phyloP scores from a whole-genome alignment of 768 basidiomycete genomes.

The Xerocomus brunneocitrinus region DNA sequence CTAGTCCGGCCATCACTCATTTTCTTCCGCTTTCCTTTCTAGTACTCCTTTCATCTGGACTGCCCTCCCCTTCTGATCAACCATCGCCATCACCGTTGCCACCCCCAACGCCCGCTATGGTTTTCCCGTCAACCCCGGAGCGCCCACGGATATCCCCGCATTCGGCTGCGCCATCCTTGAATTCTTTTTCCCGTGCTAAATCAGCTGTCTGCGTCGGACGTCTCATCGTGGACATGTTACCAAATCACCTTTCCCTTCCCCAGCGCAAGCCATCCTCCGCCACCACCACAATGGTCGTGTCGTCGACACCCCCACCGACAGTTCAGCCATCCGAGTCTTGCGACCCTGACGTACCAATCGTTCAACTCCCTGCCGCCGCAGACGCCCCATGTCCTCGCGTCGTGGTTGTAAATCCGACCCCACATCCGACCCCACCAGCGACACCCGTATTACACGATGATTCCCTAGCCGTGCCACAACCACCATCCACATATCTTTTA shows the following conservation, averaged over 20 bases:
- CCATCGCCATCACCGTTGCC: slow-evolving; percentile 27
- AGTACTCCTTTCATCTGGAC: slow-evolving; percentile 21
- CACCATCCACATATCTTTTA: slow-evolving; percentile 23
- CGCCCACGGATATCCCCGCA: slow-evolving; percentile 25
- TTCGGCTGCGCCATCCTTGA: slow-evolving; percentile 11
- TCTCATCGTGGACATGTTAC: slow-evolving; percentile 58
- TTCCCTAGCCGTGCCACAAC: slow-evolving; percentile 20
- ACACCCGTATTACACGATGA: slow-evolving; percentile 46
- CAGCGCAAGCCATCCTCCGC: slow-evolving; percentile 10
- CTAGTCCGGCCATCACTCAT: slow-evolving; percentile 11
- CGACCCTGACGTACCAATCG: slow-evolving; percentile 22
- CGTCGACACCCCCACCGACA: slow-evolving; percentile 5
- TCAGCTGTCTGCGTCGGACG: slow-evolving; percentile 35
- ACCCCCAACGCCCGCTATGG: slow-evolving; percentile 12
- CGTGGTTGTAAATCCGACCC: slow-evolving; percentile 71
- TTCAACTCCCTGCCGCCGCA: slow-evolving; percentile 24
- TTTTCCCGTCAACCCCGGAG: slow-evolving; percentile 27
- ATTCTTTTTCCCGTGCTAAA: slow-evolving; percentile 17
- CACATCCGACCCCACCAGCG: slow-evolving; percentile 73
- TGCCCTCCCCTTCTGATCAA: slow-evolving; percentile 29
- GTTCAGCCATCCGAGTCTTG: slow-evolving; percentile 9
- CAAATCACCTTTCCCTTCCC: slow-evolving; percentile 33
- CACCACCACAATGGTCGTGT: not conserved
- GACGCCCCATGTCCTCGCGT: slow-evolving; percentile 46
- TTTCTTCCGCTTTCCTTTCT: slow-evolving; percentile 14